Base-by-base conservation (phyloP, 768 basidiomycete species). In the Leccinum sublutescens region DNA sequence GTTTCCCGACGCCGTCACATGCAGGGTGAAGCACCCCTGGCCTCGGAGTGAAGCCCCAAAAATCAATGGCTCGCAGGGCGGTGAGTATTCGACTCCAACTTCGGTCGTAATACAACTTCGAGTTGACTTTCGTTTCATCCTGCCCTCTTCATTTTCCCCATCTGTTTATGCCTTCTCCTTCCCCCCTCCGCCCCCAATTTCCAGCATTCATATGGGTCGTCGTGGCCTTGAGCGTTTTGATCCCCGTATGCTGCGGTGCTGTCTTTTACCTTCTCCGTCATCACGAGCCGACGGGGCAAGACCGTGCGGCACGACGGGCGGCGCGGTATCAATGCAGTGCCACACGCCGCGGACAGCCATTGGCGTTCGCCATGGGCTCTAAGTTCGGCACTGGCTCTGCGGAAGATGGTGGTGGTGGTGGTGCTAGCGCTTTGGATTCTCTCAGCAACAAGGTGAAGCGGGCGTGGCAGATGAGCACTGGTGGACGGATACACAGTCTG, bases 131-230 rank as follows among this genome's bases (percentile, higher is more conserved):
- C 17, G 38, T n/a, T 40, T 19, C 23, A 9, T 14, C 12, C 21
- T n/a, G 10, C 17, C 12, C 14, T 2, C 15, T 57, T 31, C 27
- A 7, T 17, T 27, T 27, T 27, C 27, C 27, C 27, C 27, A 27
- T 27, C 27, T 27, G 12, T n/a, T 5, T n/a, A 63, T 48, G 29
- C 0, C 8, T 65, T 23, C 6, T 57, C 7, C 10, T 25, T 50
- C 5, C 23, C 5, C 50, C 29, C 15, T 15, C 27, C 49, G 4
- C 15, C 9, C 9, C 27, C 12, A 31, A 27, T 9, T 14, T n/a
- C 40, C 21, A 62, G 87, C 79, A 14, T 90, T 89, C 74, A 80
- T 89, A 62, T 83, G 74, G 3, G 72, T 89, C 38, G 77, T 89
- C 43, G 80, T 87, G 38, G 70, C 75, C 48, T 78, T 90, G 43